Percentiles rank a stretch among this genome's conserved stretches.
Conservation (phyloP, 129 eudicot genomes). For the Logfia minima region DNA sequence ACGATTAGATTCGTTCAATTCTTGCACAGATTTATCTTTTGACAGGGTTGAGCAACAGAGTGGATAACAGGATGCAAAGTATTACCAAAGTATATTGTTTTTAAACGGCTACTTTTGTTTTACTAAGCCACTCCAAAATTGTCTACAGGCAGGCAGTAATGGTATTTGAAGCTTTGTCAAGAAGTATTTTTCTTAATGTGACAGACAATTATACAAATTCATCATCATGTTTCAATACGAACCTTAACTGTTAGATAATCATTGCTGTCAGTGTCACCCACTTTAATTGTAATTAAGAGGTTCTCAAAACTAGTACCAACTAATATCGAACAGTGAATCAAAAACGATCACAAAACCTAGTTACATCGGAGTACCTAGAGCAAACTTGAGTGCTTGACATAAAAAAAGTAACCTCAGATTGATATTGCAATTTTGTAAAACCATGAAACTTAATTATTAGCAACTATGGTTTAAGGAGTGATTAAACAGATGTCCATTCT, state of each 20-base stretch:
- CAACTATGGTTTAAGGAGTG: constrained; percentile 4
- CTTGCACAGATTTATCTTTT: constrained; percentile 10
- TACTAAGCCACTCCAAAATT: background rate
- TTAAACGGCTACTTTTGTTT: background rate
- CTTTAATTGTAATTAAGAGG: no score
- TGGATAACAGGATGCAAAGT: no score
- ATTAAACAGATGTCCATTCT: constrained; percentile 18
- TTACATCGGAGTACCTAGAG: no score
- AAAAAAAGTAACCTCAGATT: constrained; percentile 12
- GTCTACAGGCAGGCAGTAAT: background rate
- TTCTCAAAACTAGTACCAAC: no score
- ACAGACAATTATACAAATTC: no score
- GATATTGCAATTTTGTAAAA: background rate
- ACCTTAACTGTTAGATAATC: no score
- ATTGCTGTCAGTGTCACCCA: no score
- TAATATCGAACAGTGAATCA: no score
- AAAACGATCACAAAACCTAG: no score
- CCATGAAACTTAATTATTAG: background rate
- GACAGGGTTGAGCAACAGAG: background rate
- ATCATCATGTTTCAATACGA: no score
- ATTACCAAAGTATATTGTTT: background rate
- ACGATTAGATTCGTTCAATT: background rate
- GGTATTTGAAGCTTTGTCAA: background rate
- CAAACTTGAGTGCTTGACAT: background rate
- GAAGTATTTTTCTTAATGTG: no score